These are phyloP conservation scores for Achaetomiella virescens DNA, from an alignment of 495 filamentous ascomycete genomes.

Conservation along the genomic window DNA sequence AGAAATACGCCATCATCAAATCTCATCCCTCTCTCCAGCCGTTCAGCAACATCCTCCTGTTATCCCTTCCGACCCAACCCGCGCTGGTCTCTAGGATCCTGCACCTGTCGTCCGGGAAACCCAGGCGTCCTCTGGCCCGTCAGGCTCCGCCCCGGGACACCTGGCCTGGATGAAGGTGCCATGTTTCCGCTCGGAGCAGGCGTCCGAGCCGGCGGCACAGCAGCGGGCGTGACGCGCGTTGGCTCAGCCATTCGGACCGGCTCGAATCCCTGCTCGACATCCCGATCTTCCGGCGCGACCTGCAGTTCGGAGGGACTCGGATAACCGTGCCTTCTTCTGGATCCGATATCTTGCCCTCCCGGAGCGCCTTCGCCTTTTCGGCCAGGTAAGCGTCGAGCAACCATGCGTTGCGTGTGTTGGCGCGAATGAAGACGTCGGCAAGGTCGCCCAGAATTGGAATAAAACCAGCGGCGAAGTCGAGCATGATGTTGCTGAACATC, in stretches of 20 bases:
- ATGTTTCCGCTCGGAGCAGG: background rate
- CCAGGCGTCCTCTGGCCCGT: constrained; percentile 1
- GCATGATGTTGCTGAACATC: constrained; percentile 71
- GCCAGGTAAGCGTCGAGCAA: constrained; percentile 66
- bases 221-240: background rate
- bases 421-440: constrained; percentile 53
- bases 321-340: constrained; percentile 12
- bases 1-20: background rate
- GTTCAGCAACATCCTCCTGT: background rate
- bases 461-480: constrained; percentile 78
- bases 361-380: constrained; percentile 47
- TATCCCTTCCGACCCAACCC: background rate
- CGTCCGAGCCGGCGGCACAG: background rate
- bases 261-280: constrained; percentile 11
- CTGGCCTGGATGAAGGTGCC: background rate
- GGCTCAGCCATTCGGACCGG: background rate
- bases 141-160: constrained; percentile 3
- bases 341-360: constrained; percentile 29
- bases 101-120: background rate
- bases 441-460: constrained; percentile 83
- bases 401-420: constrained; percentile 73
- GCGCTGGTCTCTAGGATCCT: constrained; percentile 10
- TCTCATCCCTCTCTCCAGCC: background rate
- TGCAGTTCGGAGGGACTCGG: constrained; percentile 1
- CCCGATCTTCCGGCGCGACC: background rate